These are phyloP conservation scores for Fusarium redolens DNA, from an alignment of 2,329 filamentous ascomycete genomes.

Conservation along the genomic window DNA sequence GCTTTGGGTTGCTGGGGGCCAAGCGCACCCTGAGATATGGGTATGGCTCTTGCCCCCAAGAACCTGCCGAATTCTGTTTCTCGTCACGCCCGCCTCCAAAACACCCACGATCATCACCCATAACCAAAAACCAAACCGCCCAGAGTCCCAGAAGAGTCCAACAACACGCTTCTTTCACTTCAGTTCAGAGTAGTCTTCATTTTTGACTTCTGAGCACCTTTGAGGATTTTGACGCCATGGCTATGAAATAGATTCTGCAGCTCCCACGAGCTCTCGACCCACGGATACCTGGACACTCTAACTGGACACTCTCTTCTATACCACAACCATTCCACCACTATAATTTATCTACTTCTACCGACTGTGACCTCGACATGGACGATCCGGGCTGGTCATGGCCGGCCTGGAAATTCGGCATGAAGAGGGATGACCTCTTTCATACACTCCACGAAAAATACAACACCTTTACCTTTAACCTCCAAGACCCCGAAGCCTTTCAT, in stretches of 20 bases:
- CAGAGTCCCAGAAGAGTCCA: constrained; percentile 24
- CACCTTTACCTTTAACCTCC: constrained; percentile 65
- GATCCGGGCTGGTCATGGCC: constrained; percentile 66
- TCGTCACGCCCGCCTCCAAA: constrained; percentile 42
- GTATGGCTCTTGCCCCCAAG: constrained; percentile 44
- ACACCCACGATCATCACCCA: constrained; percentile 32
- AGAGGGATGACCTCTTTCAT: constrained; percentile 67
- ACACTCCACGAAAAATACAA: constrained; percentile 71
- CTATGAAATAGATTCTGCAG: constrained; percentile 43
- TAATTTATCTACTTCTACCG: constrained; percentile 26
- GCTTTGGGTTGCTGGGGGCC: constrained; percentile 39
- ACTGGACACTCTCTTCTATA: constrained; percentile 32
- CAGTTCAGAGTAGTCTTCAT: constrained; percentile 38
- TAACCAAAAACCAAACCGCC: constrained; percentile 21
- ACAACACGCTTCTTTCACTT: constrained; percentile 19
- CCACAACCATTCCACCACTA: constrained; percentile 21
- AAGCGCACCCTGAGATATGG: constrained; percentile 40
- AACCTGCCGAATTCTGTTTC: constrained; percentile 40
- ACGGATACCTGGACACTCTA: constrained; percentile 38
- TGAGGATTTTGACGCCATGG: constrained; percentile 37
- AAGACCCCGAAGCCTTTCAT: constrained; percentile 70
- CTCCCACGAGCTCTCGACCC: constrained; percentile 44
- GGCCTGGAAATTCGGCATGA: constrained; percentile 72
- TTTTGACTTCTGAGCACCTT: constrained; percentile 37
- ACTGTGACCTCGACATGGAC: constrained; percentile 68